These are phyloP conservation scores for Pichia kudriavzevii DNA, from an alignment of 1,139 yeast species.

Conservation along the genomic window DNA sequence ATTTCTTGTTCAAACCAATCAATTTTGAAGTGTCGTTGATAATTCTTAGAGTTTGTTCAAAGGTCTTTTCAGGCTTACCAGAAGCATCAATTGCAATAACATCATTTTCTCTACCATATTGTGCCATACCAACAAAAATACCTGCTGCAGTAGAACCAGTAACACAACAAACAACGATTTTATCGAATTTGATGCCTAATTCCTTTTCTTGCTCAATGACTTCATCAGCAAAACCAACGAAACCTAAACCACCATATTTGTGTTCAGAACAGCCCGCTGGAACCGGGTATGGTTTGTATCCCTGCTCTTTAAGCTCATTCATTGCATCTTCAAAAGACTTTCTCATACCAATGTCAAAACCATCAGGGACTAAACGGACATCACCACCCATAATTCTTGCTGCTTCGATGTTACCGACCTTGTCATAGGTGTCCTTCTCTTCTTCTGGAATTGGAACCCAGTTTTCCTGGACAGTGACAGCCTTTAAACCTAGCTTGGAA, in stretches of 20 bases:
- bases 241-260: constrained; percentile 29
- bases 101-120: constrained; percentile 27
- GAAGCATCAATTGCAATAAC: constrained; percentile 31
- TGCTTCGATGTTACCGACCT: constrained; percentile 29
- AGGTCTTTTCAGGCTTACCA: constrained; percentile 28
- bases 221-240: constrained; percentile 29
- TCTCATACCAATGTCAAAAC: constrained; percentile 30
- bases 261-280: constrained; percentile 32
- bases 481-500: constrained; percentile 28
- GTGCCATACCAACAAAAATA: constrained; percentile 28
- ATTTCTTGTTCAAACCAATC: constrained; percentile 22
- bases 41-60: constrained; percentile 27
- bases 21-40: constrained; percentile 27
- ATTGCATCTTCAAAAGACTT: constrained; percentile 27
- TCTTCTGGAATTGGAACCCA: constrained; percentile 30
- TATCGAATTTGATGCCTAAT: constrained; percentile 27
- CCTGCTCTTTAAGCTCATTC: constrained; percentile 20
- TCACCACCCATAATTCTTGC: constrained; percentile 31
- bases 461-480: constrained; percentile 29
- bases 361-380: constrained; percentile 27
- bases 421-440: constrained; percentile 26
- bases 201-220: constrained; percentile 28
- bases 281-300: constrained; percentile 28
- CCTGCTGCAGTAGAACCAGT: constrained; percentile 31
- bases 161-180: constrained; percentile 29